Percentiles rank a stretch among this genome's conserved stretches.
These are phyloP conservation scores for Ascochyta lentis DNA, from an alignment of 2,329 filamentous ascomycete species.

Conservation along the genomic window DNA sequence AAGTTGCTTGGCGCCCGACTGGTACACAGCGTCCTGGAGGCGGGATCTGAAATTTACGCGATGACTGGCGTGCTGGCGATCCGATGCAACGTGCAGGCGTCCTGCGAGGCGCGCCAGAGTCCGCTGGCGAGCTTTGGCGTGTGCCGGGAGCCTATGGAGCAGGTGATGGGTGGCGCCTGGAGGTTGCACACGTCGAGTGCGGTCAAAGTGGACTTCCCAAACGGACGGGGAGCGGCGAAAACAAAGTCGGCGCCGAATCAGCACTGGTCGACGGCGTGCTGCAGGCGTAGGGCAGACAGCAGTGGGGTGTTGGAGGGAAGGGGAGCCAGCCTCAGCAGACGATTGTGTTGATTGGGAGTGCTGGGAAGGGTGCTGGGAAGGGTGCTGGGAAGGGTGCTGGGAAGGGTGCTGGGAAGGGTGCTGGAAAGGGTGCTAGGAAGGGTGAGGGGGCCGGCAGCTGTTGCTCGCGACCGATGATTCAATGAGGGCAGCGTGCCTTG, in stretches of 20 bases:
- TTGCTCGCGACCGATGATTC: conserved; percentile 33
- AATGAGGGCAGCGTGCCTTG: conserved; percentile 45
- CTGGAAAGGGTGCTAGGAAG: neutral
- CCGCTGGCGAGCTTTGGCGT: conserved; percentile 21
- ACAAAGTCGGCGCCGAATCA: conserved; percentile 20
- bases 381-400: conserved; percentile 16
- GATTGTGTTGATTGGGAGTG: conserved; percentile 20
- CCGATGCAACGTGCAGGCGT: conserved; percentile 33
- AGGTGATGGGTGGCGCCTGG: conserved; percentile 29
- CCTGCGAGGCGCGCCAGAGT: conserved; percentile 24
- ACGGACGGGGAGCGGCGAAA: conserved; percentile 25
- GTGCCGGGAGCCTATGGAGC: conserved; percentile 20
- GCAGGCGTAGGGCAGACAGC: conserved; percentile 7
- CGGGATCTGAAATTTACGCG: conserved; percentile 32
- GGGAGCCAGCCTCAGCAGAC: conserved; percentile 14
- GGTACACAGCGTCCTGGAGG: conserved; percentile 32
- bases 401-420: conserved; percentile 4
- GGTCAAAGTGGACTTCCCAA: conserved; percentile 22
- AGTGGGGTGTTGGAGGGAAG: conserved; percentile 7
- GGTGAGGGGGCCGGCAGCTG: conserved; percentile 26
- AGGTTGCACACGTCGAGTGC: conserved; percentile 35
- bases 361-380: conserved; percentile 16
- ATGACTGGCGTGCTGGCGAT: conserved; percentile 22
- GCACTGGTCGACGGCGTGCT: conserved; percentile 2
- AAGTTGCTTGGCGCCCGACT: conserved; percentile 18